Base-by-base conservation (phyloP, 257 asterid genomes). In the Lavandula angustifolia region DNA sequence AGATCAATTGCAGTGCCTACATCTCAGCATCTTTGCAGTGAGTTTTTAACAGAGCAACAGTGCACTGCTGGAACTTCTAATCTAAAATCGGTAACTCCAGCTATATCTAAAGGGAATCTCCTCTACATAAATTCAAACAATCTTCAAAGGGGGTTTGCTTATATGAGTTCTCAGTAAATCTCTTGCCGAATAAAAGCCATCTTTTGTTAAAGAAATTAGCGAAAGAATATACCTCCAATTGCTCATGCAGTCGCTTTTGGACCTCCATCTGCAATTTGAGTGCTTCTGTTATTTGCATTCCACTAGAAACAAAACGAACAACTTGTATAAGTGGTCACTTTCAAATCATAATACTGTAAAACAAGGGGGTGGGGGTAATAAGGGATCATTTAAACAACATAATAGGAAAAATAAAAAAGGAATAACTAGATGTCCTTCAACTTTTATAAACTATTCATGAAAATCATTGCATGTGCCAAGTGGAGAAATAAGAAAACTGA, bases 261-360 rank as follows among this genome's bases (percentile, higher is more conserved):
- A 94, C 99, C 89, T 94, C 99, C 99, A 94, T 94, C 80, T 94
- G 99, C 85, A 94, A 88, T 79, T 94, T 94, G 68, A 94, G 84
- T 32, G 97, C 99, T 80, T 87, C 97, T 48, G 86, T 84, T 44
- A 90, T 86, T 82, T 92, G 97, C 92, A 94, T 81, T 33, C 97
- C 96, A 54, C 96, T 84, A 79, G 67, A 73, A 71, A 57, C 70
- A 68, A 16, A 55, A 54, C 12, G 44, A 50, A 70, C 9, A 27
- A 54, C 31, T 66, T 47, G 55, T 34, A 54, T 61, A 46, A 53
- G 43, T 33, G 37, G 40, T 35, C 1, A 2, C 13, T 27, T 57
- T 11, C 11, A 14, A n/a, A 66, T 54, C 38, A 58, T 10, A 52
- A 12, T 37, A 17, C 1, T 12, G 34, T 3, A 17, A 49, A 49